Percentiles rank a stretch among this genome's conserved stretches.
phyloP scores from a whole-genome alignment of 2,329 filamentous ascomycete species.

The Elsinoe ampelina region DNA sequence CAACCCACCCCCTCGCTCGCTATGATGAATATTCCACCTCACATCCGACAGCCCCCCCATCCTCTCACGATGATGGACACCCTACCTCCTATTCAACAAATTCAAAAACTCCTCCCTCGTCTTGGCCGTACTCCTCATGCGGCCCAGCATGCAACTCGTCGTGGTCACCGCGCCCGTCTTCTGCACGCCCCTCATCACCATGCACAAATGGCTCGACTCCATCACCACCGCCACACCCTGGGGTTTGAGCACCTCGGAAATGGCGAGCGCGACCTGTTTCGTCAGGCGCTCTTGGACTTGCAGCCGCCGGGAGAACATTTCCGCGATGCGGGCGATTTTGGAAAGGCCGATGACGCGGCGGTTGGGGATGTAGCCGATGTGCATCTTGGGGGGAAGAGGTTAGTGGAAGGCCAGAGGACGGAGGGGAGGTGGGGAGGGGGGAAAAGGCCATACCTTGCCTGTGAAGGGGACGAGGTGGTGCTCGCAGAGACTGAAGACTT shows the following conservation, averaged over 20 bases:
- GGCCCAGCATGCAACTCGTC: conserved; percentile 95
- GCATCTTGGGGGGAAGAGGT: conserved; percentile 60
- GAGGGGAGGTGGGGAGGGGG: neutral
- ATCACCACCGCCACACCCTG: conserved; percentile 95
- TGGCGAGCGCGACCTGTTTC: conserved; percentile 87
- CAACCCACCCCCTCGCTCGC: too few relatives aligned
- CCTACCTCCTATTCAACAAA: conserved; percentile 37
- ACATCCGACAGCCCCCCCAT: too few relatives aligned
- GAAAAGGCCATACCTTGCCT: conserved; percentile 58
- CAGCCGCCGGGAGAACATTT: conserved; percentile 88
- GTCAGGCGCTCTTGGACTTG: conserved; percentile 96
- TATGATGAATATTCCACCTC: too few relatives aligned
- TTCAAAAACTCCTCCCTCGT: conserved; percentile 93
- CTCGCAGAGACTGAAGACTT: conserved; percentile 89
- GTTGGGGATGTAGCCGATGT: conserved; percentile 94
- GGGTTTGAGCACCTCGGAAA: conserved; percentile 86
- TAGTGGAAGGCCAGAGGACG: neutral
- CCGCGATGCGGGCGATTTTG: conserved; percentile 88
- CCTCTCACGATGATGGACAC: too few relatives aligned
- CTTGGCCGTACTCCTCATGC: conserved; percentile 86
- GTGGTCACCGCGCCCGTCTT: conserved; percentile 82
- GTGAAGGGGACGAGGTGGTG: conserved; percentile 95
- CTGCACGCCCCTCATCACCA: conserved; percentile 98
- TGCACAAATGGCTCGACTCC: conserved; percentile 93
- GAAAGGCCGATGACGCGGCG: conserved; percentile 89